Base-by-base conservation (phyloP, 345 rosid species). In the Adansonia digitata region DNA sequence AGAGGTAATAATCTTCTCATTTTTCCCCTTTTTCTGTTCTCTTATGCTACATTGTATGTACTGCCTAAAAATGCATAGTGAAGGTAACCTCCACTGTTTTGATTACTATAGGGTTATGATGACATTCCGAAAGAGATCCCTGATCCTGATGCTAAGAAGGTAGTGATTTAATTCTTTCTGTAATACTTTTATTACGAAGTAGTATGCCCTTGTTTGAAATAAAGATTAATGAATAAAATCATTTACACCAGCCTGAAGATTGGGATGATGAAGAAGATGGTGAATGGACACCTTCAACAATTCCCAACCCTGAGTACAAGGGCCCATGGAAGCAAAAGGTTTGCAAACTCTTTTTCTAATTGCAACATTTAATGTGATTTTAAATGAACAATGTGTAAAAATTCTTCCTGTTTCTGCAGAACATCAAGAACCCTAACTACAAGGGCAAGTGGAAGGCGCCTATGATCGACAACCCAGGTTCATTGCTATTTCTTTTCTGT, bases 231-330 rank as follows among this genome's bases (percentile, higher is more conserved):
- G 10, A 80, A 70, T 68, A 48, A 73, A 29, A 39, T 67, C 17
- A 52, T 57, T 59, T 71, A 42, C 35, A 72, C 43, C 80, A 95
- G 99, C 99, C 99, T 65, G 98, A 95, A 75, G 98, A 93, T 81
- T 95, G 99, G 99, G 97, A 95, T 86, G 99, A 93, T 10, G 97
- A 93, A 80, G 99, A 95, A 84, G 99, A 95, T 85, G 98, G 98
- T 87, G 99, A 93, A 79, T 95, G 99, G 99, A 89, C 97, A 46
- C 81, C 92, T 65, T 94, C 99, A 18, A 95, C 99, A 70, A 88
- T 91, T 63, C 78, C 97, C 74, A 95, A 95, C 88, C 98, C 98
- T 6, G 97, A 95, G 81, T 91, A 93, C 93, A 89, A 84, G 79
- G 99, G 99, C 70, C 91, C 87, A 86, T 96, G 99, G 98, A 84